A percentile compares a stretch with the other conserved stretches of the same genome.
Conservation (phyloP, 352 stramenopile genomes). For the Pilasporangium apinafurcum region DNA sequence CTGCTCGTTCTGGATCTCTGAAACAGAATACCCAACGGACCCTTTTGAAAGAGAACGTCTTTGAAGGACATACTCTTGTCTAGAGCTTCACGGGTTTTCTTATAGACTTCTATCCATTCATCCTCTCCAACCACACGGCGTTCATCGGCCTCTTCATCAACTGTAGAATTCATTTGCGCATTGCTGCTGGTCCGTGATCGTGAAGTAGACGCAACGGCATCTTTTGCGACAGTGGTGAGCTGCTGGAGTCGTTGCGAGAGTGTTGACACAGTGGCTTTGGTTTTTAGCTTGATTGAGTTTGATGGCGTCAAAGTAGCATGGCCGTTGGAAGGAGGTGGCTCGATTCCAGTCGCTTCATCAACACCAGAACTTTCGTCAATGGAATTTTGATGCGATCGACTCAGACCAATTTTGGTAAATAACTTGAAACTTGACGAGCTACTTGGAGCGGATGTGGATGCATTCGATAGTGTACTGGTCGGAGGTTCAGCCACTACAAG, state of each 20-base stretch:
- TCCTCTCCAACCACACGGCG: slow-evolving; percentile 38
- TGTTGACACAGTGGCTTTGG: slow-evolving; percentile 29
- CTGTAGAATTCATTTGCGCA: slow-evolving; percentile 2
- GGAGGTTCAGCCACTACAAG: slow-evolving; percentile 29
- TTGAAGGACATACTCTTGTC: slow-evolving; percentile 45
- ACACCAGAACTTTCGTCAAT: slow-evolving; percentile 8
- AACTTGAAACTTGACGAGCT: slow-evolving; percentile 30
- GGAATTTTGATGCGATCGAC: slow-evolving; percentile 34
- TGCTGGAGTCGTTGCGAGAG: slow-evolving; percentile 60
- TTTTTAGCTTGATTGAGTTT: slow-evolving; percentile 1
- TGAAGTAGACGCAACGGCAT: slow-evolving; percentile 29
- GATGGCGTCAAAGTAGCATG: too few species aligned
- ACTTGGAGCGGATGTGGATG: slow-evolving; percentile 1
- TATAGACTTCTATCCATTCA: slow-evolving; percentile 73
- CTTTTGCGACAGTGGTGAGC: slow-evolving; percentile 65
- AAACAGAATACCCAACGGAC: slow-evolving; percentile 74
- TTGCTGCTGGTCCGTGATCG: slow-evolving; percentile 10
- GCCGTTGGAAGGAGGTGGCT: background rate
- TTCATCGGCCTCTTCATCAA: slow-evolving; percentile 13
- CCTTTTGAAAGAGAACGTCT: slow-evolving; percentile 66
- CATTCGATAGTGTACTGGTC: slow-evolving; percentile 10
- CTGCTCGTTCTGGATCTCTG: slow-evolving; percentile 61
- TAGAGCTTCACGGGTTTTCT: slow-evolving; percentile 35
- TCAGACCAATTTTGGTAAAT: slow-evolving; percentile 42
- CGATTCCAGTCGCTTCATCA: background rate